phyloP scores from a whole-genome alignment of 2,329 filamentous ascomycete species.

The Chaetomium globosum region DNA sequence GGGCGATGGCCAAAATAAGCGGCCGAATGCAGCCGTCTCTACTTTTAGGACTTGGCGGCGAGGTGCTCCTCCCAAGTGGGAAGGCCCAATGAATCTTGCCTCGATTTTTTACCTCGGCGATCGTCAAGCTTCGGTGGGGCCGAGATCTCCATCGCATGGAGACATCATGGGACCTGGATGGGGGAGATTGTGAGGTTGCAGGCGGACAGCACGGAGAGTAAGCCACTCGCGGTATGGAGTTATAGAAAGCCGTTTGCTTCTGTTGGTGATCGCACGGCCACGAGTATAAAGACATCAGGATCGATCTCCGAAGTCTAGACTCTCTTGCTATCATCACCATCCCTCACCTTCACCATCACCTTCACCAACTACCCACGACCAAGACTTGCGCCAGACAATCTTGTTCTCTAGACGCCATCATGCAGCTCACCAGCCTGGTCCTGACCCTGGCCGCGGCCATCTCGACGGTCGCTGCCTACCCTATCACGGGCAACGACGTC shows the following conservation, averaged over 20 bases:
- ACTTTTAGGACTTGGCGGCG: constrained; percentile 8
- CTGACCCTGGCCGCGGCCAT: constrained; percentile 21
- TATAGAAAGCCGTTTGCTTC: neutral
- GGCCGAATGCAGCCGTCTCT: neutral
- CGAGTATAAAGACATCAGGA: neutral
- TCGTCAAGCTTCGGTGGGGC: neutral
- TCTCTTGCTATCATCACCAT: neutral
- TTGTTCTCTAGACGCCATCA: constrained; percentile 9
- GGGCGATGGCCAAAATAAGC: neutral
- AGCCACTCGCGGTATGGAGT: neutral
- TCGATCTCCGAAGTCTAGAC: neutral
- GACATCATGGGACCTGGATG: neutral
- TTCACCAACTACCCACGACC: neutral
- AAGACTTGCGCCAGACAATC: neutral
- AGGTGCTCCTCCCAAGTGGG: neutral
- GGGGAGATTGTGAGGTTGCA: neutral
- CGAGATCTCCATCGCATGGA: constrained; percentile 4
- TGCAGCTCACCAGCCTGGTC: constrained; percentile 20
- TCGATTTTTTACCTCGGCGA: neutral
- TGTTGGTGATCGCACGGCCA: neutral
- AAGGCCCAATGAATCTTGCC: neutral
- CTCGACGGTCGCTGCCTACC: constrained; percentile 25
- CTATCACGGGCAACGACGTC: constrained; percentile 22
- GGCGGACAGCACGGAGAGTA: neutral
- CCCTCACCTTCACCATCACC: neutral